A percentile compares a stretch with the other conserved stretches of the same genome.
phyloP scores from a whole-genome alignment of 164 flowering plant genomes.

The Vitis vinifera region ASM3070453v1 NC_081813.1:2935001-2935500 shows the following conservation, averaged over 20 bases:
- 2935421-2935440: slow-evolving; percentile 65
- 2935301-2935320: slow-evolving; percentile 87
- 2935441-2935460: slow-evolving; percentile 56
- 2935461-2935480: slow-evolving; percentile 70
- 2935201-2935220: too few species aligned
- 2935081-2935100: too few species aligned
- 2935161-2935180: too few species aligned
- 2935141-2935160: too few species aligned
- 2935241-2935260: slow-evolving; percentile 91
- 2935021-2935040: too few species aligned
- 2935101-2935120: too few species aligned
- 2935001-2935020: too few species aligned
- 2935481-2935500: slow-evolving; percentile 98
- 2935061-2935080: too few species aligned
- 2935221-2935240: slow-evolving; percentile 37
- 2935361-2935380: background rate
- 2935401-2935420: background rate
- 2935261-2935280: slow-evolving; percentile 85
- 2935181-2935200: too few species aligned
- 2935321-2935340: slow-evolving; percentile 53
- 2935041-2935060: too few species aligned
- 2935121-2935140: too few species aligned
- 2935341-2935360: background rate
- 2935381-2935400: background rate
- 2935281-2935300: slow-evolving; percentile 63